Evolutionary conservation across 2,329 filamentous ascomycete species (phyloP).

Genomic region (Dactylellina leptospora): DNA sequence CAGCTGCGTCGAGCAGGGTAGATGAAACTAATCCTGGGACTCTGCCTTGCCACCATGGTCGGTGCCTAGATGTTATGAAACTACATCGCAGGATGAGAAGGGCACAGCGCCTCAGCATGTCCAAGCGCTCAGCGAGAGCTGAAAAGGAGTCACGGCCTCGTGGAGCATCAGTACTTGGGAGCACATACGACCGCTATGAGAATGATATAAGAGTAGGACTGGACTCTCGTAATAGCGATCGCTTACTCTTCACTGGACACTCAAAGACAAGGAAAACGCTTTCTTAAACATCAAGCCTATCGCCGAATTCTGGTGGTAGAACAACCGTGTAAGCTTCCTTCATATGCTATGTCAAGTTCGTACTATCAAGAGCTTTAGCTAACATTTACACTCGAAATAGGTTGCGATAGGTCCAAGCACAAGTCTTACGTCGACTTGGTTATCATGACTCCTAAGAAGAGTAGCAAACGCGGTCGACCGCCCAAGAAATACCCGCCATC

Average conservation of each 20-base stretch:
- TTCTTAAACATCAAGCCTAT: not conserved
- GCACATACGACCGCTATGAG: not conserved
- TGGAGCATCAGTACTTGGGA: not conserved
- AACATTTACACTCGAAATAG: too few relatives aligned
- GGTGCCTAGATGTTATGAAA: not conserved
- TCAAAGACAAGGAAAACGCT: not conserved
- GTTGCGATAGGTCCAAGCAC: too few relatives aligned
- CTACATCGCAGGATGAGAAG: not conserved
- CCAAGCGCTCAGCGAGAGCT: not conserved
- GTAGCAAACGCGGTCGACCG: not conserved
- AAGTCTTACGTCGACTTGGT: not conserved
- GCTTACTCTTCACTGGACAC: not conserved
- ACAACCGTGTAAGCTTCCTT: too few relatives aligned
- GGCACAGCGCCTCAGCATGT: not conserved
- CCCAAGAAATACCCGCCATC: not conserved
- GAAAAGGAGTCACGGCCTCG: not conserved
- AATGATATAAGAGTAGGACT: not conserved
- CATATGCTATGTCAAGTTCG: too few relatives aligned
- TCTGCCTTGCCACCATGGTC: not conserved
- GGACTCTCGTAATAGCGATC: not conserved
- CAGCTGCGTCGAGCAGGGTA: not conserved
- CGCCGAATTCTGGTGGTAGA: not conserved
- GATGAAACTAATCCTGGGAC: not conserved
- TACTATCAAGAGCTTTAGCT: too few relatives aligned
- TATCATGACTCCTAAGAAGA: not conserved